These are phyloP conservation scores for Starmera stellimalicola DNA, from an alignment of 1,139 yeast species.

Conservation along the genomic window DNA sequence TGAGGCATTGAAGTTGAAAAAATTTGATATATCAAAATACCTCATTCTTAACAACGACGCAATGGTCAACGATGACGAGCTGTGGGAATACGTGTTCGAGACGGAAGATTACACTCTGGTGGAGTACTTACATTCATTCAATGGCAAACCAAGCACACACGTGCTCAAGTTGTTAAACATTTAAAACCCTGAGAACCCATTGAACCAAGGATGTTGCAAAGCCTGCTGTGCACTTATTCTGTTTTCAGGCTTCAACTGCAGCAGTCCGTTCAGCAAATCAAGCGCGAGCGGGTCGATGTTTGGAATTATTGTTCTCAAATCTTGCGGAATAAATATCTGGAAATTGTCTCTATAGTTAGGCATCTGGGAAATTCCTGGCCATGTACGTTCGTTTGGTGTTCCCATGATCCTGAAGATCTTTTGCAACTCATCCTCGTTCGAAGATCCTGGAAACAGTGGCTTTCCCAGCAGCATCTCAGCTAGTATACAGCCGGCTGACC, in stretches of 20 bases:
- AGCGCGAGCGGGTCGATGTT: slow-evolving; percentile 72
- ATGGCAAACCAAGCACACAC: slow-evolving; percentile 13
- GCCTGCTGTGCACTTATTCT: slow-evolving; percentile 90
- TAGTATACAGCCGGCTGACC: slow-evolving; percentile 98
- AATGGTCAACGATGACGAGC: slow-evolving; percentile 7
- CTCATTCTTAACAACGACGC: slow-evolving; percentile 4
- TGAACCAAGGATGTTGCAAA: slow-evolving; percentile 92
- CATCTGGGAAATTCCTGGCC: slow-evolving; percentile 87
- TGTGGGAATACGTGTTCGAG: slow-evolving; percentile 12
- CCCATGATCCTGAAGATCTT: slow-evolving; percentile 92
- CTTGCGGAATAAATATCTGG: slow-evolving; percentile 75
- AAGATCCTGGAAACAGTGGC: slow-evolving; percentile 92
- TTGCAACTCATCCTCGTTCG: slow-evolving; percentile 88
- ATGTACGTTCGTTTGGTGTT: slow-evolving; percentile 88
- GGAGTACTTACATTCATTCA: slow-evolving; percentile 8
- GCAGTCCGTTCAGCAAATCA: slow-evolving; percentile 63
- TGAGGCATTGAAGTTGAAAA: slow-evolving; percentile 6
- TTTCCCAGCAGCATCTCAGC: slow-evolving; percentile 99
- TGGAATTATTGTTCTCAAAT: slow-evolving; percentile 68
- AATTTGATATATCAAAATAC: slow-evolving; percentile 5
- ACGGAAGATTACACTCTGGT: slow-evolving; percentile 3
- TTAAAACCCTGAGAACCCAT: no score
- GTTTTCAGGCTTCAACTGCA: slow-evolving; percentile 89
- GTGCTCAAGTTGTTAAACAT: background rate
- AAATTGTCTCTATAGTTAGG: slow-evolving; percentile 82